Evolutionary conservation across 805 yeast genomes (phyloP).

Genomic region (Lachancea waltii): DNA sequence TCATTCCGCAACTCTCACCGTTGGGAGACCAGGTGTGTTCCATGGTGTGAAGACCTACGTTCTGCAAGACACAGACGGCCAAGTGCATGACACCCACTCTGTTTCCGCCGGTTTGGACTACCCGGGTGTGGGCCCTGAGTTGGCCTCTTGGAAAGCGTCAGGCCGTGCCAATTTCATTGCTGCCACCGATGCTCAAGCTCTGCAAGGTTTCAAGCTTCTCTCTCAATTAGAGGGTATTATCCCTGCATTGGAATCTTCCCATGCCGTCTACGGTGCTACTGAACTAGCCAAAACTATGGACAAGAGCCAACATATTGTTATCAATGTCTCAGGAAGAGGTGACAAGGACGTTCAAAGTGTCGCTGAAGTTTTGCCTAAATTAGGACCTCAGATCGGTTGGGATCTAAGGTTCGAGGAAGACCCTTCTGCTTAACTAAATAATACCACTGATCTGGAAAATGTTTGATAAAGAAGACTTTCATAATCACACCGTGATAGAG

Average conservation of each 20-base stretch:
- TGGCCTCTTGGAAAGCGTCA: constrained; percentile 88
- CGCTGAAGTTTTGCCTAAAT: constrained; percentile 83
- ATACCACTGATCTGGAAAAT: neutral
- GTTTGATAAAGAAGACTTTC: too few relatives aligned
- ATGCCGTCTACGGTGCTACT: constrained; percentile 88
- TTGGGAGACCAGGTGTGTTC: constrained; percentile 93
- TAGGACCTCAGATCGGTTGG: constrained; percentile 94
- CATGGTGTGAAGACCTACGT: constrained; percentile 96
- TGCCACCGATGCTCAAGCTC: constrained; percentile 93
- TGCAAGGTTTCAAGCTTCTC: constrained; percentile 79
- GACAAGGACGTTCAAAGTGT: constrained; percentile 98
- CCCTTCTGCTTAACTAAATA: constrained; percentile 17
- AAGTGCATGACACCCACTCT: constrained; percentile 95
- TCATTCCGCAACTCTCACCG: constrained; percentile 94
- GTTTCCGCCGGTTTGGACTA: constrained; percentile 98
- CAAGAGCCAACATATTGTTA: constrained; percentile 73
- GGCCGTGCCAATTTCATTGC: constrained; percentile 90
- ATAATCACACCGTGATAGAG: too few relatives aligned
- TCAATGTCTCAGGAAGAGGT: constrained; percentile 96
- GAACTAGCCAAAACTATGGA: constrained; percentile 79
- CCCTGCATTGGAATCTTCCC: constrained; percentile 97
- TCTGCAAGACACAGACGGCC: constrained; percentile 88
- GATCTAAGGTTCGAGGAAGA: constrained; percentile 75
- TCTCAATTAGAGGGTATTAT: constrained; percentile 96
- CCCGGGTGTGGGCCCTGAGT: constrained; percentile 99